Conservation (phyloP, 208 protist genomes). For the Leishmania mexicana region DNA sequence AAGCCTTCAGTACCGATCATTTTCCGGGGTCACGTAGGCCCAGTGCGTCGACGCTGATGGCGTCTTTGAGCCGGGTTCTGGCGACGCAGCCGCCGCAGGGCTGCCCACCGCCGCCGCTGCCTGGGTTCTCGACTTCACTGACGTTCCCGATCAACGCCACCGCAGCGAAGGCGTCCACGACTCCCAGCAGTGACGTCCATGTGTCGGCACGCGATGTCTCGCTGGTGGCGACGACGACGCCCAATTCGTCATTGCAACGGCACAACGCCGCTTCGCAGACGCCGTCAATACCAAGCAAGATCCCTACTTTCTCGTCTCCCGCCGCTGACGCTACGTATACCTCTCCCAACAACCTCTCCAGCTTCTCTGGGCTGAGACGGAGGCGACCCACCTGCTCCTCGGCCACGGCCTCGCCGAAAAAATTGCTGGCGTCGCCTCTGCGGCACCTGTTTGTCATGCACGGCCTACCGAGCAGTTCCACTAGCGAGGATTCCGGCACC, state of each 20-base stretch:
- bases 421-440: slow-evolving; percentile 4
- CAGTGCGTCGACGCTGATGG: background rate
- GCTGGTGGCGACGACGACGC: background rate
- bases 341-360: background rate
- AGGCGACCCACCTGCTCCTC: slow-evolving; percentile 9
- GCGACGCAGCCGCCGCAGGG: background rate
- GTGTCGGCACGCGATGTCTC: background rate
- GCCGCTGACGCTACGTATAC: background rate
- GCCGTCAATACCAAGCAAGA: background rate
- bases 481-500: slow-evolving; percentile 14
- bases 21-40: background rate
- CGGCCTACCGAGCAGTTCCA: slow-evolving; percentile 11
- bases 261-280: slow-evolving; percentile 7
- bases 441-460: slow-evolving; percentile 19
- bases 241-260: background rate
- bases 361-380: background rate
- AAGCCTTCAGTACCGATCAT: background rate
- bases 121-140: slow-evolving; percentile 6
- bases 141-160: background rate
- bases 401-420: slow-evolving; percentile 5
- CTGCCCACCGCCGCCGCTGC: slow-evolving; percentile 1
- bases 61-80: background rate
- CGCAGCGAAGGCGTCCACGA: background rate
- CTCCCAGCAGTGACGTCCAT: background rate
- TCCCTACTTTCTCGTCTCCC: background rate